phyloP scores from a whole-genome alignment of 306 rosid genomes.

The Vigna angularis region DNA sequence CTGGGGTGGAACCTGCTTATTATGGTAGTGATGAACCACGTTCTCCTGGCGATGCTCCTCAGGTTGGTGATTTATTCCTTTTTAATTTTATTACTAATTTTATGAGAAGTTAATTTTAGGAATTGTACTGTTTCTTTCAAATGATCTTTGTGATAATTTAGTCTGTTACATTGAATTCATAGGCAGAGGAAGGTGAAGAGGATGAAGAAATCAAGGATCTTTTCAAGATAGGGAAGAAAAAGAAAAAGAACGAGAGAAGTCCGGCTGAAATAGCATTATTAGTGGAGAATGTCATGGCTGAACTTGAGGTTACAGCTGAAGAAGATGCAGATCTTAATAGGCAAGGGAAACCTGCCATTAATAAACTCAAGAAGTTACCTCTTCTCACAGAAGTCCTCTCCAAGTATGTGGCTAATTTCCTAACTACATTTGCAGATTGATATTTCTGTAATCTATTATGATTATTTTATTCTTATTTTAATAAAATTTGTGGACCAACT shows the following conservation, averaged over 20 bases:
- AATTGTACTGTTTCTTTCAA: background rate
- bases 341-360: slow-evolving; percentile 87
- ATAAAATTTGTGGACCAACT: background rate
- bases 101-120: background rate
- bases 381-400: slow-evolving; percentile 91
- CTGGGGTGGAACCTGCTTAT: slow-evolving; percentile 77
- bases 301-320: slow-evolving; percentile 95
- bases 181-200: slow-evolving; percentile 96
- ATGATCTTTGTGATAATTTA: slow-evolving; percentile 19
- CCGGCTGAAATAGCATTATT: slow-evolving; percentile 92
- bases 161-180: slow-evolving; percentile 39
- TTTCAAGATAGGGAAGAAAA: slow-evolving; percentile 85
- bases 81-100: background rate
- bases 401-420: slow-evolving; percentile 63
- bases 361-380: slow-evolving; percentile 85
- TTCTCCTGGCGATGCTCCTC: slow-evolving; percentile 81
- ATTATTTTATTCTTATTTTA: background rate
- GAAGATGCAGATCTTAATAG: slow-evolving; percentile 92
- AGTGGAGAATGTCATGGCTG: slow-evolving; percentile 97
- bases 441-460: background rate
- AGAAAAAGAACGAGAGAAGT: slow-evolving; percentile 84
- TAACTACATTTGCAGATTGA: background rate
- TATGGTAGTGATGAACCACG: slow-evolving; percentile 75
- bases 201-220: slow-evolving; percentile 78
- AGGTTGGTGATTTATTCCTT: slow-evolving; percentile 58